Base-by-base conservation (phyloP, 169 alveolate species). In the Amoebophrya sp. region DNA sequence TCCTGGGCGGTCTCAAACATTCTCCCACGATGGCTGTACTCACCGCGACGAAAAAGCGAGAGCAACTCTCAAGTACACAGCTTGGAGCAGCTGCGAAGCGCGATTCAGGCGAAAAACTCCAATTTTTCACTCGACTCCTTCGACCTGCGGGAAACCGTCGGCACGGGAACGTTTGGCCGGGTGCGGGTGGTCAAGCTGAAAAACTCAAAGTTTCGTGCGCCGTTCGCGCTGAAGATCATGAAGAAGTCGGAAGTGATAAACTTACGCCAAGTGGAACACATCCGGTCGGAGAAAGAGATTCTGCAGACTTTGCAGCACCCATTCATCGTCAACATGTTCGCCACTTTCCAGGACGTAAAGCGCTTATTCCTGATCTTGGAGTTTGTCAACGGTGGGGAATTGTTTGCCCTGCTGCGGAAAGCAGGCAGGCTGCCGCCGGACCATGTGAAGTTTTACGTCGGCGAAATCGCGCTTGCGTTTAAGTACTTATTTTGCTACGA, bases 361-460 rank as follows among this genome's bases (percentile, higher is more conserved):
- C 96, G 97, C 89, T 95, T 97, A 54, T 97, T 96, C 94, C 95
- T 98, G 95, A 96, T 97, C 77, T 95, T 97, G 94, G 99, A 98
- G 89, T 98, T 96, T 93, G 98, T 98, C 18, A 95, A 96, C 90
- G 99, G 99, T 25, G 99, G 99, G 0, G 99, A 97, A 91, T 96
- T 98, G 90, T 98, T 97, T 47, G 66, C 66, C 66, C 18, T 47
- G 18, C 66, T 92, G 77, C 90, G 93, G 39, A 18, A 89, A 54
- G 93, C 88, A 54, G 93, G 93, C 14, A 89, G 93, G 89, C 93
- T 92, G 29, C 93, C 93, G 38, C 47, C 77, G 39, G 93, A 92
- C 12, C 92, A 92, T 2, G 91, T 40, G 39, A 89, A 91, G 47
- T 92, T 92, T 89, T 92, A 92, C 89, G 12, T 89, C 33, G 89